These are phyloP conservation scores for Microcyclospora pomicola DNA, from an alignment of 2,329 filamentous ascomycete species.

Conservation along the genomic window DNA sequence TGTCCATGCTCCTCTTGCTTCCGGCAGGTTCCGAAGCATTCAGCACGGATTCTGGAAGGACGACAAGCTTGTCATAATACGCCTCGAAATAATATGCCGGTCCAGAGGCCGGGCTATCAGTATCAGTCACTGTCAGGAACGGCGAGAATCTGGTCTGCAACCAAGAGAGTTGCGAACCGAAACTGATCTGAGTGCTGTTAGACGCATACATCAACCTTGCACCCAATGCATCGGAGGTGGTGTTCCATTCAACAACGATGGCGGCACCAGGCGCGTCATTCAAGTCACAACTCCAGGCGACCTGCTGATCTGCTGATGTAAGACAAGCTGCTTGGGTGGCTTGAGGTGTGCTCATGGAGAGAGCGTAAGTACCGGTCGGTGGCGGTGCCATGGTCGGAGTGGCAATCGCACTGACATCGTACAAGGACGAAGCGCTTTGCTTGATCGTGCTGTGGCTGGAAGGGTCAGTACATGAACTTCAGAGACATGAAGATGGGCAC, in stretches of 20 bases:
- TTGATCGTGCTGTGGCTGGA: background rate
- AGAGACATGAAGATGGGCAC: no score
- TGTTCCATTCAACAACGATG: conserved; percentile 15
- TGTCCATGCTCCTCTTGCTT: conserved; percentile 12
- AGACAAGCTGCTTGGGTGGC: conserved; percentile 44
- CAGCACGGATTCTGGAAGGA: conserved; percentile 30
- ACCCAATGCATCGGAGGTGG: conserved; percentile 8
- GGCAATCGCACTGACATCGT: conserved; percentile 28
- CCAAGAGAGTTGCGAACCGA: conserved; percentile 44
- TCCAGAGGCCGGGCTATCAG: conserved; percentile 41
- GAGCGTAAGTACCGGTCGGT: conserved; percentile 40
- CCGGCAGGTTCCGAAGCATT: conserved; percentile 9
- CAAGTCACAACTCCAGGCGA: conserved; percentile 51
- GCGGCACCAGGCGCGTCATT: conserved; percentile 15
- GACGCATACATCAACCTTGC: conserved; percentile 20
- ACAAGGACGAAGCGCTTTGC: conserved; percentile 12
- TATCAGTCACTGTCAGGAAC: conserved; percentile 44
- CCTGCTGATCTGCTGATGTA: conserved; percentile 38
- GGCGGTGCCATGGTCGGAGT: conserved; percentile 40
- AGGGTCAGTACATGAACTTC: no score
- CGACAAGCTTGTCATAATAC: conserved; percentile 50
- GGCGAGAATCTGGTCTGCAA: conserved; percentile 28
- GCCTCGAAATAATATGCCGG: conserved; percentile 51
- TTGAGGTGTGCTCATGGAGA: conserved; percentile 40
- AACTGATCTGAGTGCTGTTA: conserved; percentile 29